phyloP scores from a whole-genome alignment of 768 basidiomycete genomes.

The Phaeotremella skinneri region DNA sequence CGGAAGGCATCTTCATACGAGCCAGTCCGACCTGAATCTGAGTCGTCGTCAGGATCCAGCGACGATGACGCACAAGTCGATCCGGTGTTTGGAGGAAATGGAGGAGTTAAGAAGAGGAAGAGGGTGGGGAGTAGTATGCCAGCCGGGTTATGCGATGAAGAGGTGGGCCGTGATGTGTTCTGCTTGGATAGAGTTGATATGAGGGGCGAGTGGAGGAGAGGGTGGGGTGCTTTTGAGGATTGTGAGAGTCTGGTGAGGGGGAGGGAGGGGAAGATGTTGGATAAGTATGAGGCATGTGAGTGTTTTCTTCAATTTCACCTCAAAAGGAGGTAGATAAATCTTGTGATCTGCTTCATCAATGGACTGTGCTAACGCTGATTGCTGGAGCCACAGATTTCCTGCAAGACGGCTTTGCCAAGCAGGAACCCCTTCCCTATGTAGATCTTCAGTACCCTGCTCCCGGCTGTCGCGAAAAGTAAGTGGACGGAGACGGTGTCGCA shows the following conservation, averaged over 20 bases:
- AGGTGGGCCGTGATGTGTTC: conserved; percentile 16
- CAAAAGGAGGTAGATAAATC: too few species aligned
- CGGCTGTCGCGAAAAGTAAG: conserved; percentile 46
- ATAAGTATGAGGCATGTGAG: conserved; percentile 44
- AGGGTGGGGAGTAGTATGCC: background rate
- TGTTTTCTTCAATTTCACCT: background rate
- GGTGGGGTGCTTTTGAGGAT: conserved; percentile 36
- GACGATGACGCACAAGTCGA: conserved; percentile 2
- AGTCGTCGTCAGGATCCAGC: conserved; percentile 3
- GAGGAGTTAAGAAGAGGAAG: conserved; percentile 12
- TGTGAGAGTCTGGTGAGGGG: conserved; percentile 32
- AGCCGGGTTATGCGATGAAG: conserved; percentile 9
- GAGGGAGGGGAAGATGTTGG: conserved; percentile 21
- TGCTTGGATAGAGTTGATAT: conserved; percentile 31
- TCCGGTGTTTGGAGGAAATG: conserved; percentile 17
- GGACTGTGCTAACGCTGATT: background rate
- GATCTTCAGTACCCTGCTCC: conserved; percentile 45
- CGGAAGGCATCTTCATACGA: conserved; percentile 16
- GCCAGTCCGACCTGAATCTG: conserved; percentile 26
- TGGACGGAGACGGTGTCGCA: background rate
- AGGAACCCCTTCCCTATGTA: conserved; percentile 36
- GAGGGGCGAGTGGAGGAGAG: conserved; percentile 35
- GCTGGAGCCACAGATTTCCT: conserved; percentile 36
- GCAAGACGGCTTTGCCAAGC: conserved; percentile 44
- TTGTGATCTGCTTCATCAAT: too few species aligned